Conservation (phyloP, 345 rosid species). For the Balakata baccata region DNA sequence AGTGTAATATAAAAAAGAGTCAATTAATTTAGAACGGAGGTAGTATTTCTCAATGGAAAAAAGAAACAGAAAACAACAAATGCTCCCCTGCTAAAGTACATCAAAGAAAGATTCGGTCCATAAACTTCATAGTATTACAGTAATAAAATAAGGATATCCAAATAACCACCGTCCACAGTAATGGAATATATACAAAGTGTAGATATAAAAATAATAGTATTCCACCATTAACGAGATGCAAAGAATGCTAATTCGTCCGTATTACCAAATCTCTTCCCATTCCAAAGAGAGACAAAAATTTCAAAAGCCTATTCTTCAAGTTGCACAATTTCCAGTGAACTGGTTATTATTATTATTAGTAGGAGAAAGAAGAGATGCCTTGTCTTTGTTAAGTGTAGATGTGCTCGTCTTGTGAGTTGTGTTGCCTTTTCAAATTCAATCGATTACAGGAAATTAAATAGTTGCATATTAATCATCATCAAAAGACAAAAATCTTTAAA, state of each 20-base stretch:
- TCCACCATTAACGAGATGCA: conserved; percentile 15
- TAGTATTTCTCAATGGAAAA: background rate
- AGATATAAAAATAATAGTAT: too few species aligned
- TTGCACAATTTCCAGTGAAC: background rate
- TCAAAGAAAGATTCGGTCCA: background rate
- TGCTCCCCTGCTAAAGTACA: background rate
- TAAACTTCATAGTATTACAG: background rate
- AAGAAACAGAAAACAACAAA: background rate
- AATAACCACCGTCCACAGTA: background rate
- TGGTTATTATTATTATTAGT: background rate
- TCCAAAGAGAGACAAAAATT: too few species aligned
- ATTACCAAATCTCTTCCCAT: background rate
- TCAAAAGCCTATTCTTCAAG: background rate
- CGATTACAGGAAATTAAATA: background rate
- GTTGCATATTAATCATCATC: conserved; percentile 1
- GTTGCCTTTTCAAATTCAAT: background rate
- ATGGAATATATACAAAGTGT: too few species aligned
- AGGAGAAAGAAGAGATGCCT: too few species aligned
- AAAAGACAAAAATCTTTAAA: background rate
- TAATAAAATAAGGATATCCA: background rate
- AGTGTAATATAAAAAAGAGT: too few species aligned
- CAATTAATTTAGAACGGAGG: too few species aligned
- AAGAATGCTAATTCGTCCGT: conserved; percentile 30
- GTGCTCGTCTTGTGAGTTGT: background rate
- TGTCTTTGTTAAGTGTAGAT: background rate